Conservation (phyloP, 163 green algal genomes). For the Botryococcus braunii region DNA sequence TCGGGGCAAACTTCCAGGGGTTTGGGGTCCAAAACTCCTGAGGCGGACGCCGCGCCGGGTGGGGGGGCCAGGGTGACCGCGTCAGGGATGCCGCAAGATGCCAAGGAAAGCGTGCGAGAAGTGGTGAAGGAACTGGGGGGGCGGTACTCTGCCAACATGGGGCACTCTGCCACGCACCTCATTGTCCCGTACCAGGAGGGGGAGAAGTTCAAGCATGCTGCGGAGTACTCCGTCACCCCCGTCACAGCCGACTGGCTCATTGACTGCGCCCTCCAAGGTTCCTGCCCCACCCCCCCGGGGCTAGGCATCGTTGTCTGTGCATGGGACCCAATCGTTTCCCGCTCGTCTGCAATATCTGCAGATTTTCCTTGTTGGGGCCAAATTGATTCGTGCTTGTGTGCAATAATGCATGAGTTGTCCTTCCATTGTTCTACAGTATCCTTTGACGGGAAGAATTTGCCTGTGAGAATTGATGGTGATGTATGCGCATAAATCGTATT, state of each 20-base stretch:
- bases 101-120: conserved; percentile 19
- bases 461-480: too few species aligned
- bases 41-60: too few species aligned
- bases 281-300: neutral
- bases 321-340: neutral
- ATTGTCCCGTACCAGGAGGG: conserved; percentile 26
- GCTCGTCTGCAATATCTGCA: too few species aligned
- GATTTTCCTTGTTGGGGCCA: neutral
- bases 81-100: conserved; percentile 17
- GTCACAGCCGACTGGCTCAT: conserved; percentile 45
- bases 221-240: conserved; percentile 20
- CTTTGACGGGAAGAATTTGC: too few species aligned
- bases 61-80: conserved; percentile 20
- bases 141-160: conserved; percentile 19
- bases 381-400: neutral
- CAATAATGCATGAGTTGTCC: too few species aligned
- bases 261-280: conserved; percentile 14
- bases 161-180: conserved; percentile 33
- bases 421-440: too few species aligned
- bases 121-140: conserved; percentile 33
- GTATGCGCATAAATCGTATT: too few species aligned
- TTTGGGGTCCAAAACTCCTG: too few species aligned
- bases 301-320: neutral
- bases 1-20: too few species aligned
- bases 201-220: conserved; percentile 22